Conservation (phyloP, 2,329 filamentous ascomycete genomes). For the Calcarisporium arbuscula region DNA sequence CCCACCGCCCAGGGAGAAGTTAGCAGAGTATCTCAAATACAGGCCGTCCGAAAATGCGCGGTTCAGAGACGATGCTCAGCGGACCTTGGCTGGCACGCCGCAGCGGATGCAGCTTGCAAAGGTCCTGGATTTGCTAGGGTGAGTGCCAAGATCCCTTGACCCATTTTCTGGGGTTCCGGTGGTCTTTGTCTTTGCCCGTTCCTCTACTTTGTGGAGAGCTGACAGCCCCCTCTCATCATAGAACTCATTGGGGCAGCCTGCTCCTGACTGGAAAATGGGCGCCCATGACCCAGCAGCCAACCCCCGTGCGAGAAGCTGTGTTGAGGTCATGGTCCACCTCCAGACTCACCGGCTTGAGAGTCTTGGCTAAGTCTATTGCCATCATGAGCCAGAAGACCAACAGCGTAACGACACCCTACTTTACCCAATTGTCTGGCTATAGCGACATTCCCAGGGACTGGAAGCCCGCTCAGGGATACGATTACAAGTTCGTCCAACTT, state of each 20-base stretch:
- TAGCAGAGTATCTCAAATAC: conserved; percentile 48
- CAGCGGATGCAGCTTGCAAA: conserved; percentile 30
- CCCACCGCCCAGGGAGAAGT: conserved; percentile 33
- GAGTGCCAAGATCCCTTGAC: conserved; percentile 19
- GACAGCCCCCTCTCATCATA: no score
- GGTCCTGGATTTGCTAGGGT: conserved; percentile 37
- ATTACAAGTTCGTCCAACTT: conserved; percentile 59
- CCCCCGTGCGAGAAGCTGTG: conserved; percentile 54
- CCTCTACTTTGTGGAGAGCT: not conserved
- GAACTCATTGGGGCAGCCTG: conserved; percentile 56
- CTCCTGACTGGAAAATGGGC: conserved; percentile 62
- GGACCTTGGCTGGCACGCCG: conserved; percentile 32
- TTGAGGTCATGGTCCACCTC: conserved; percentile 57
- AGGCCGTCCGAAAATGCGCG: conserved; percentile 43
- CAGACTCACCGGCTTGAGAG: conserved; percentile 46
- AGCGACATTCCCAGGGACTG: conserved; percentile 46
- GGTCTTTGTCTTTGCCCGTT: not conserved
- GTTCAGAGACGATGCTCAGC: conserved; percentile 45
- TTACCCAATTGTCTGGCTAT: conserved; percentile 52
- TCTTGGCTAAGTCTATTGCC: conserved; percentile 49
- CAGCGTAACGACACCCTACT: conserved; percentile 47
- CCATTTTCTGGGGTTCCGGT: conserved; percentile 2
- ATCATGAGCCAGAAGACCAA: conserved; percentile 48
- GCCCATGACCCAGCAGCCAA: conserved; percentile 55
- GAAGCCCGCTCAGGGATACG: conserved; percentile 42